phyloP scores from a whole-genome alignment of 495 filamentous ascomycete species.

The Penicillium cosmopolitanum region DNA sequence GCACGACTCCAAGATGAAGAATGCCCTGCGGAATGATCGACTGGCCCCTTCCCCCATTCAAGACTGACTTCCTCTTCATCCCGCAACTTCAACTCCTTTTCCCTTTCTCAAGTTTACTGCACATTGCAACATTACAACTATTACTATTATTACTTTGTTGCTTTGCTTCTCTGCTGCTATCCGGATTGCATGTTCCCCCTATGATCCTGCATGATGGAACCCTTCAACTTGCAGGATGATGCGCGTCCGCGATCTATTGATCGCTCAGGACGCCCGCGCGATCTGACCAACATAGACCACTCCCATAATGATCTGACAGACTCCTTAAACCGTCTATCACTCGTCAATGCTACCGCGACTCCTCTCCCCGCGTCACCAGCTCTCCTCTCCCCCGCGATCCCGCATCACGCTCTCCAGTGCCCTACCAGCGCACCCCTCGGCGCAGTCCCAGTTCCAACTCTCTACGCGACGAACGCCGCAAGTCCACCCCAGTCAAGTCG shows the following conservation, averaged over 20 bases:
- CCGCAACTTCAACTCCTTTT: constrained; percentile 15
- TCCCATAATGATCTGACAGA: constrained; percentile 35
- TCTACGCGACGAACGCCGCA: constrained; percentile 51
- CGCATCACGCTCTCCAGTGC: constrained; percentile 27
- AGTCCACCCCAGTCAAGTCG: constrained; percentile 44
- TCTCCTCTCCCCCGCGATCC: constrained; percentile 36
- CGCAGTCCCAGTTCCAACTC: constrained; percentile 56
- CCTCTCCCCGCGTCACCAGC: constrained; percentile 50
- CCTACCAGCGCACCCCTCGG: constrained; percentile 40
- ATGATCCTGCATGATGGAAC: constrained; percentile 38
- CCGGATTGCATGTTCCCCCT: neutral
- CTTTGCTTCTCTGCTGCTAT: neutral
- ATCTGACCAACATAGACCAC: constrained; percentile 21
- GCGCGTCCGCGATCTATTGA: constrained; percentile 29
- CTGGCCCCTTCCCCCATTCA: constrained; percentile 26
- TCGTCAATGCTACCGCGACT: constrained; percentile 46
- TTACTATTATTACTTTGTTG: too few relatives aligned
- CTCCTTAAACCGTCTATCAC: constrained; percentile 51
- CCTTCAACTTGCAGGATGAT: constrained; percentile 35
- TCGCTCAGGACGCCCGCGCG: constrained; percentile 20
- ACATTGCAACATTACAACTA: too few relatives aligned
- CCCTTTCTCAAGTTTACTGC: neutral
- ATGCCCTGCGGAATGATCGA: constrained; percentile 23
- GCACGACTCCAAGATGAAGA: neutral
- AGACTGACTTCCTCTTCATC: neutral